phyloP scores from a whole-genome alignment of 805 yeast species.

The Ogataea nitratoaversa region DNA sequence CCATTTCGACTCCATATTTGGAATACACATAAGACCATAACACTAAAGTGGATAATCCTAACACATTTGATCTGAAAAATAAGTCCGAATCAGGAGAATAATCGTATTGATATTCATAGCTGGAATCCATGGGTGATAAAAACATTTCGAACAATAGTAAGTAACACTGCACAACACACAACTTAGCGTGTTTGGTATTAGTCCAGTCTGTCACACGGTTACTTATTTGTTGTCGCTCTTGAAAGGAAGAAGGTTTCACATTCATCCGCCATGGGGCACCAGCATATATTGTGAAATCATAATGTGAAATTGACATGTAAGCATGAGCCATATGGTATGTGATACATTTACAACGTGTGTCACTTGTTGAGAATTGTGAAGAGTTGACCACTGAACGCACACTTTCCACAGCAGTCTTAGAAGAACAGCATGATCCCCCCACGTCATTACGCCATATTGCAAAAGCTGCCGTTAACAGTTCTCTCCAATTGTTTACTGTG shows the following conservation, averaged over 20 bases:
- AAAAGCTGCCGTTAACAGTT: conserved; percentile 61
- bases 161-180: conserved; percentile 58
- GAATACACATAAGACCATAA: conserved; percentile 52
- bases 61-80: conserved; percentile 38
- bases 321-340: conserved; percentile 73
- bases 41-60: conserved; percentile 39
- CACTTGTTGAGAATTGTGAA: conserved; percentile 32
- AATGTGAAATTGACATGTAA: conserved; percentile 65
- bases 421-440: conserved; percentile 33
- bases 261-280: conserved; percentile 83
- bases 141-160: conserved; percentile 60
- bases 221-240: conserved; percentile 43
- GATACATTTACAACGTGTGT: conserved; percentile 57
- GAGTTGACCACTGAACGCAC: conserved; percentile 24
- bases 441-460: conserved; percentile 62
- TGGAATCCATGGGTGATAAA: conserved; percentile 46
- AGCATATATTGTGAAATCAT: conserved; percentile 72
- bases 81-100: conserved; percentile 53
- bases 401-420: conserved; percentile 30
- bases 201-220: conserved; percentile 53
- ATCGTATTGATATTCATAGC: conserved; percentile 37
- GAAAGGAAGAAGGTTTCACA: conserved; percentile 50
- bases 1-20: conserved; percentile 43
- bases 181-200: conserved; percentile 41
- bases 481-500: conserved; percentile 59